phyloP scores from a whole-genome alignment of 1,284 basidiomycete species.

The Boletus austroedulis region DNA sequence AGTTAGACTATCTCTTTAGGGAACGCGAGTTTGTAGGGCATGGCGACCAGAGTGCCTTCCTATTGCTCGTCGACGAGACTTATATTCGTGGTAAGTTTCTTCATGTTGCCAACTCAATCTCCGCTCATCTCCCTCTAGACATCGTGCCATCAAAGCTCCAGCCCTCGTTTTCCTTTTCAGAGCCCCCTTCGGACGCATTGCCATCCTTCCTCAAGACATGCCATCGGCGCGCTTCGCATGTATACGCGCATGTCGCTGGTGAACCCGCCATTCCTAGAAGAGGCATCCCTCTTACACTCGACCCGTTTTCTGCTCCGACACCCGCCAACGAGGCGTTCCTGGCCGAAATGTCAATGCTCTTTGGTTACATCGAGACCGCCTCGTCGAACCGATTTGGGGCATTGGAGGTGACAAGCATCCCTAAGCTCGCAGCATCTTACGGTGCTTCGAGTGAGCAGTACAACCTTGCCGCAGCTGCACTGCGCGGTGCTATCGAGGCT shows the following conservation, averaged over 20 bases:
- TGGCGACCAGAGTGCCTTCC: slow-evolving; percentile 48
- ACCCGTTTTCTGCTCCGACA: slow-evolving; percentile 42
- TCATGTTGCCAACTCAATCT: not conserved
- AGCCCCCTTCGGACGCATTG: slow-evolving; percentile 22
- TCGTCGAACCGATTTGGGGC: slow-evolving; percentile 52
- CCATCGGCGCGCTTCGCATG: slow-evolving; percentile 53
- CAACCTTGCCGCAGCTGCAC: slow-evolving; percentile 40
- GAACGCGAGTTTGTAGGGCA: slow-evolving; percentile 57
- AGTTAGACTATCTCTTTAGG: slow-evolving; percentile 31
- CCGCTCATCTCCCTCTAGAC: slow-evolving; percentile 36
- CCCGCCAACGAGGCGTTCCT: slow-evolving; percentile 41
- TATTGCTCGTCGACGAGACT: slow-evolving; percentile 57
- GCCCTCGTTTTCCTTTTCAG: slow-evolving; percentile 42
- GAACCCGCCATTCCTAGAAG: slow-evolving; percentile 26
- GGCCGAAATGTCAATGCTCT: slow-evolving; percentile 44
- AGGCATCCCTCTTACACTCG: slow-evolving; percentile 39
- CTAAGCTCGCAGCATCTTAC: slow-evolving; percentile 44
- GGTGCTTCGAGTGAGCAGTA: slow-evolving; percentile 58
- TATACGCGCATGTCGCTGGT: slow-evolving; percentile 52
- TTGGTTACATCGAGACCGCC: slow-evolving; percentile 50
- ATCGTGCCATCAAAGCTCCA: slow-evolving; percentile 48
- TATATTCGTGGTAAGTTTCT: slow-evolving; percentile 52
- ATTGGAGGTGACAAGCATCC: slow-evolving; percentile 53
- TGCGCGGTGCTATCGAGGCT: slow-evolving; percentile 46
- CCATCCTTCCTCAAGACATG: slow-evolving; percentile 54